Conservation (phyloP, 345 rosid species). For the Murraya koenigii region DNA sequence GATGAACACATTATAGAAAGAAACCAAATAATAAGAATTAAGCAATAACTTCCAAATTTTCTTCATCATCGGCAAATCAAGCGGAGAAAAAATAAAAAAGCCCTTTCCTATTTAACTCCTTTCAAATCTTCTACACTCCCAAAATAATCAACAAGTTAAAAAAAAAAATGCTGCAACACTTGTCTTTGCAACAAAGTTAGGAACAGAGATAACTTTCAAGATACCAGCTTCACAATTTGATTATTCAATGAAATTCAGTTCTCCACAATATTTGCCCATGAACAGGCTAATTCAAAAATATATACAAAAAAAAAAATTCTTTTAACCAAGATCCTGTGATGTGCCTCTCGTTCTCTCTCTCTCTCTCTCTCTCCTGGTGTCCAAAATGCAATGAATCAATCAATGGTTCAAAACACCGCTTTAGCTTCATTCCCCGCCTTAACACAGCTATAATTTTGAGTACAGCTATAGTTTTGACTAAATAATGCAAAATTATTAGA, state of each 20-base stretch:
- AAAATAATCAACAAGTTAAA: neutral
- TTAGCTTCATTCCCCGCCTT: conserved; percentile 6
- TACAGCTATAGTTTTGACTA: neutral
- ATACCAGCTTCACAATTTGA: neutral
- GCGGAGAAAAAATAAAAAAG: neutral
- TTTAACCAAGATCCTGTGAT: neutral
- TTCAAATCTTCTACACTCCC: neutral
- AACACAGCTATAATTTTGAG: neutral
- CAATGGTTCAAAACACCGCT: neutral
- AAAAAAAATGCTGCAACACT: neutral
- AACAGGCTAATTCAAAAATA: neutral
- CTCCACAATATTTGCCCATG: neutral
- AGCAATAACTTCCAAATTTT: neutral
- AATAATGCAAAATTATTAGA: neutral
- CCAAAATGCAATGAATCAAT: neutral
- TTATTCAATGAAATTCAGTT: neutral
- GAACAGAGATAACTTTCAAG: neutral
- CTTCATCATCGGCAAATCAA: neutral
- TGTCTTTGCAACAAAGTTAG: neutral
- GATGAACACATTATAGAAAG: neutral
- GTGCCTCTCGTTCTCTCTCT: too few species aligned
- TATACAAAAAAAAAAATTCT: neutral
- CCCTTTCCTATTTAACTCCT: neutral
- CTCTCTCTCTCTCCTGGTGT: neutral
- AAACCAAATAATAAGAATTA: neutral